Percentiles rank a stretch among this genome's conserved stretches.
Conservation (phyloP, 805 yeast genomes). For the Danielozyma ontarioensis region DNA sequence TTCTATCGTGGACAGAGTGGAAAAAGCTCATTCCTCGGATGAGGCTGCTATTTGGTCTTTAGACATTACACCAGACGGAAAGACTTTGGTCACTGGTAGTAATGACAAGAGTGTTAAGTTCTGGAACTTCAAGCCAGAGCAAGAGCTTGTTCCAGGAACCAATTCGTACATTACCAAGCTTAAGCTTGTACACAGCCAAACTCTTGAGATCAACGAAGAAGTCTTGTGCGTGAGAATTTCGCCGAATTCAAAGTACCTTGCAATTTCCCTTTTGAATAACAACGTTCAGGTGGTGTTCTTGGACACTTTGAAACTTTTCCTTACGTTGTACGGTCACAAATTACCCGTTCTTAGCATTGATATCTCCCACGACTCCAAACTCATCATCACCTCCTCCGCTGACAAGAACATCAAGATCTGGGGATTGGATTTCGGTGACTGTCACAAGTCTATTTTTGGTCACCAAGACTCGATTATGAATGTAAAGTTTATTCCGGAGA, state of each 20-base stretch:
- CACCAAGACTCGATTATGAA: constrained; percentile 95
- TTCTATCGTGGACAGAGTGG: constrained; percentile 60
- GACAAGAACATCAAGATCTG: constrained; percentile 96
- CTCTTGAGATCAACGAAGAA: constrained; percentile 83
- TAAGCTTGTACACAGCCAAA: constrained; percentile 66
- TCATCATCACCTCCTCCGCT: constrained; percentile 89
- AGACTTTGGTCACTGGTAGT: constrained; percentile 81
- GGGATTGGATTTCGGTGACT: constrained; percentile 99
- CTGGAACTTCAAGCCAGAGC: constrained; percentile 76
- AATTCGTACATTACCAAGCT: constrained; percentile 44
- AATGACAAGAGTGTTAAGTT: constrained; percentile 87
- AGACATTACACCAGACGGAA: constrained; percentile 83
- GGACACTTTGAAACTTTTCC: constrained; percentile 80
- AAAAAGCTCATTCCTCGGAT: constrained; percentile 53
- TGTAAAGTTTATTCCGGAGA: constrained; percentile 76
- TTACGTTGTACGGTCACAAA: constrained; percentile 93
- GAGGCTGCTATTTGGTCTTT: constrained; percentile 82
- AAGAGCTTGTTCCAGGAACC: constrained; percentile 70
- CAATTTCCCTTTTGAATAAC: constrained; percentile 82
- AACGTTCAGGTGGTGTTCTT: constrained; percentile 93
- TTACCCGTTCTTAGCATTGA: constrained; percentile 91
- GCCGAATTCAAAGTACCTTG: constrained; percentile 70
- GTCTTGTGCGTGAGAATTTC: constrained; percentile 75
- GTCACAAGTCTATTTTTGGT: constrained; percentile 94
- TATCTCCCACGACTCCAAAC: constrained; percentile 81